Evolutionary conservation across 2,329 filamentous ascomycete genomes (phyloP).

Genomic region (Metarhizium guizhouense): DNA sequence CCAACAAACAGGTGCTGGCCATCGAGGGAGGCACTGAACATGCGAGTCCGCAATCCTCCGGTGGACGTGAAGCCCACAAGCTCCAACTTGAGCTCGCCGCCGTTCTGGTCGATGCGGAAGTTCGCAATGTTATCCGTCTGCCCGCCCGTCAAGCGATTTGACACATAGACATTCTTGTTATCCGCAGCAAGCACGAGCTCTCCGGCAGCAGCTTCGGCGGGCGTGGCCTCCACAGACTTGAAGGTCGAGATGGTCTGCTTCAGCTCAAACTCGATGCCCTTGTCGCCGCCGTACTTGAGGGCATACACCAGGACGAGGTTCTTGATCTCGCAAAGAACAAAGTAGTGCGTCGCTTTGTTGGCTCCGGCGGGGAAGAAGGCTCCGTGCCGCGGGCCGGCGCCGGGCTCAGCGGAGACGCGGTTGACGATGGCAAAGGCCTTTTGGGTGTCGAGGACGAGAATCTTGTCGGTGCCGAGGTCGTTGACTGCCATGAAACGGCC

Average conservation of each 20-base stretch:
- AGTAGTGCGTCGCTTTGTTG: constrained; percentile 32
- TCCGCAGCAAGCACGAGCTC: constrained; percentile 34
- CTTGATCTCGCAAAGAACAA: constrained; percentile 36
- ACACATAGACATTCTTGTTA: constrained; percentile 38
- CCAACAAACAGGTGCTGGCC: constrained; percentile 33
- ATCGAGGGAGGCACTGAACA: constrained; percentile 32
- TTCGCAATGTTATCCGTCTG: constrained; percentile 37
- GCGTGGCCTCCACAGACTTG: constrained; percentile 18
- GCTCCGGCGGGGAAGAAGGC: constrained; percentile 32
- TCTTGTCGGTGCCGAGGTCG: constrained; percentile 40
- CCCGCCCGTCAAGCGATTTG: constrained; percentile 39
- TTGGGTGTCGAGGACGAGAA: constrained; percentile 35
- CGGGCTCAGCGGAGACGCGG: constrained; percentile 23
- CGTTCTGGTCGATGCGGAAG: constrained; percentile 26
- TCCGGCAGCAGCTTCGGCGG: constrained; percentile 33
- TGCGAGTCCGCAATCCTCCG: constrained; percentile 32
- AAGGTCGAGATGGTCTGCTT: constrained; percentile 32
- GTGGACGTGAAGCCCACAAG: constrained; percentile 25
- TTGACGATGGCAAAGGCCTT: constrained; percentile 31
- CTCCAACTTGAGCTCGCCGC: constrained; percentile 18
- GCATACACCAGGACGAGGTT: constrained; percentile 35
- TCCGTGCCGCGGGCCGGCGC: constrained; percentile 42
- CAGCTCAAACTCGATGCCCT: constrained; percentile 24
- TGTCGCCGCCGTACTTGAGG: constrained; percentile 27
- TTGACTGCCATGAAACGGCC: constrained; percentile 40